These are phyloP conservation scores for Calocera viscosa DNA, from an alignment of 768 basidiomycete genomes.

Conservation along the genomic window DNA sequence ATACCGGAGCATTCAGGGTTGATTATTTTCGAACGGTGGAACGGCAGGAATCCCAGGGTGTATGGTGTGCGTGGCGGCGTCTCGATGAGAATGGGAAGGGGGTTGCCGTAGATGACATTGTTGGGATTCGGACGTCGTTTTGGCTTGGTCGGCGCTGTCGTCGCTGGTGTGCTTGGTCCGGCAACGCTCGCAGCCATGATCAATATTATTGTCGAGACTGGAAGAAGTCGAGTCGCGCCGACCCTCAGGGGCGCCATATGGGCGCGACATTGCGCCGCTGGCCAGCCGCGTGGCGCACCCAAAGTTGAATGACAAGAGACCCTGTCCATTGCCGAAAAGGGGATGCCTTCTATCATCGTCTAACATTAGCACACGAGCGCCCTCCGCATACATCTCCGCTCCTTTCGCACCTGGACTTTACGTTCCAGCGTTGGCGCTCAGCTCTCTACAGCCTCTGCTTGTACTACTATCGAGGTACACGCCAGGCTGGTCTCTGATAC, in stretches of 20 bases:
- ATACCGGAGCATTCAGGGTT: slow-evolving; percentile 66
- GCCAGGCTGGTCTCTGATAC: background rate
- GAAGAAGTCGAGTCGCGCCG: background rate
- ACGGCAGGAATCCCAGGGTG: slow-evolving; percentile 35
- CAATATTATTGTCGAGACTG: background rate
- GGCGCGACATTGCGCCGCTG: background rate
- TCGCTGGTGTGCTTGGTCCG: background rate
- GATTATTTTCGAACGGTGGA: slow-evolving; percentile 45
- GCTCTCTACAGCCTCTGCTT: background rate
- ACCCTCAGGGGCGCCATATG: background rate
- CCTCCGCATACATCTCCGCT: background rate
- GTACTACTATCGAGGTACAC: background rate
- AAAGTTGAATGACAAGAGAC: background rate
- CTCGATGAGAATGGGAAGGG: background rate
- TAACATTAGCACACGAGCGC: background rate
- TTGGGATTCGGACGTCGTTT: background rate
- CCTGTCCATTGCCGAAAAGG: slow-evolving; percentile 2
- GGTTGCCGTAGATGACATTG: slow-evolving; percentile 5
- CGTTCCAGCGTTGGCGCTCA: background rate
- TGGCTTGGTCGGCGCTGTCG: background rate
- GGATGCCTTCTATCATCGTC: background rate
- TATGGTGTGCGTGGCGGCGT: background rate
- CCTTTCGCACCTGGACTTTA: background rate
- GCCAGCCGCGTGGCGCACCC: background rate
- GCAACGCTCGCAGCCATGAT: background rate